phyloP scores from a whole-genome alignment of 225 moss, liverwort and hornwort species.

The Antitrichia curtipendula region DNA sequence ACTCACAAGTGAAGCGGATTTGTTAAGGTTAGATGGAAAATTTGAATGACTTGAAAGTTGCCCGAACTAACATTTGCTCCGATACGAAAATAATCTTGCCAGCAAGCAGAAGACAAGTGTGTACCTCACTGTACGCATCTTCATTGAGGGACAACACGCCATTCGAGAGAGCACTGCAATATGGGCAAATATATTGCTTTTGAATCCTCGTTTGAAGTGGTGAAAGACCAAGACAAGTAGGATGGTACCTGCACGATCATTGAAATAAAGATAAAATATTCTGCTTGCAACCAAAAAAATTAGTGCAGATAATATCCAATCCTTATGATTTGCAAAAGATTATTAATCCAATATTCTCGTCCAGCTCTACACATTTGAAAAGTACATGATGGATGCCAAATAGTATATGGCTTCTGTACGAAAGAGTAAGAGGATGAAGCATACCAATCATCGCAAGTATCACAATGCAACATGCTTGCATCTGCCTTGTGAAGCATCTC shows the following conservation, averaged over 20 bases:
- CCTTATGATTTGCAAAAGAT: neutral
- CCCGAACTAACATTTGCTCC: neutral
- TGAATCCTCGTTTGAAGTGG: slow-evolving; percentile 66
- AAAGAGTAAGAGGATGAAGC: neutral
- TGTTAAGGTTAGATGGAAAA: neutral
- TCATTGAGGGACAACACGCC: slow-evolving; percentile 42
- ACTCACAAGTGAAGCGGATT: neutral
- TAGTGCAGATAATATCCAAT: neutral
- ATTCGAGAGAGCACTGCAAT: slow-evolving; percentile 58
- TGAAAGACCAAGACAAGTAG: slow-evolving; percentile 54
- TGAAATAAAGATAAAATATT: neutral
- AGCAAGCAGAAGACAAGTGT: neutral
- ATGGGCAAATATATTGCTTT: slow-evolving; percentile 78
- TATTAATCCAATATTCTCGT: neutral
- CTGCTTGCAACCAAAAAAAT: neutral
- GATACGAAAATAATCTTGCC: neutral
- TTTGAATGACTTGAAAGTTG: neutral
- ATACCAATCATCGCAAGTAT: slow-evolving; percentile 73
- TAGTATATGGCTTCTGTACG: neutral
- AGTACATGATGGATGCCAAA: neutral
- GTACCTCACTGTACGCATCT: slow-evolving; percentile 53
- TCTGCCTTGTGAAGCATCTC: slow-evolving; percentile 48
- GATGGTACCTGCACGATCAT: slow-evolving; percentile 66
- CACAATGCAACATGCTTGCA: slow-evolving; percentile 63
- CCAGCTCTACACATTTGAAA: neutral